A percentile compares a stretch with the other conserved stretches of the same genome.
phyloP scores from a whole-genome alignment of 768 basidiomycete genomes.

The Obba rivulosa region DNA sequence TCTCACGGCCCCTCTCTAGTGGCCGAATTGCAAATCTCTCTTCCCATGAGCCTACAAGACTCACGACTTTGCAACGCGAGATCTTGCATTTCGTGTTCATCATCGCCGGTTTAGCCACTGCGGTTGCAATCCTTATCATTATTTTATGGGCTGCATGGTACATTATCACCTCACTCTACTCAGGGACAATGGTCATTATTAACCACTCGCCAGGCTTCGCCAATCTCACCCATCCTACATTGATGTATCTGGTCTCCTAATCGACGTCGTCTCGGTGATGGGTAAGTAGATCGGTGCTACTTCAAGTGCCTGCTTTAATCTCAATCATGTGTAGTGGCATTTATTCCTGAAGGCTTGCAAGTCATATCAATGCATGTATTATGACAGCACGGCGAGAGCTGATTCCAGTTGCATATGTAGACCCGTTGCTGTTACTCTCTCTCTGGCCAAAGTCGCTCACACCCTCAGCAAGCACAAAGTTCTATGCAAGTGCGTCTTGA shows the following conservation, averaged over 20 bases:
- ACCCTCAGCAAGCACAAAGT: conserved; percentile 46
- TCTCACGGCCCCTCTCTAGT: neutral
- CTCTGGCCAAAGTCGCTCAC: conserved; percentile 30
- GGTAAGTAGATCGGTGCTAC: neutral
- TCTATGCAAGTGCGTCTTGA: conserved; percentile 32
- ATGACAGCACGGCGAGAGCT: too few species aligned
- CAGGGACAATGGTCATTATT: too few species aligned
- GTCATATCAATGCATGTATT: too few species aligned
- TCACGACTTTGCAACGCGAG: conserved; percentile 49
- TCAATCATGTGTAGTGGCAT: conserved; percentile 26
- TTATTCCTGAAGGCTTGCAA: conserved; percentile 45
- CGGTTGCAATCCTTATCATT: conserved; percentile 42
- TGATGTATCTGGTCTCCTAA: conserved; percentile 41
- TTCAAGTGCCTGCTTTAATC: neutral
- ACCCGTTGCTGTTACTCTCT: conserved; percentile 49
- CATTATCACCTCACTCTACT: conserved; percentile 14
- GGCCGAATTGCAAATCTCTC: conserved; percentile 14
- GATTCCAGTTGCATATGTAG: too few species aligned
- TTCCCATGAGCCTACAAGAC: neutral
- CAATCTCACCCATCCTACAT: conserved; percentile 37
- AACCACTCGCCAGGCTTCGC: too few species aligned
- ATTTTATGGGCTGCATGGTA: conserved; percentile 37
- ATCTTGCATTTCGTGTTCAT: conserved; percentile 50
- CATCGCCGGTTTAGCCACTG: conserved; percentile 40
- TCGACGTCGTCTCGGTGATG: conserved; percentile 48